A percentile compares a stretch with the other conserved stretches of the same genome.
phyloP scores from a whole-genome alignment of 345 rosid genomes.

The Linum lewisii region DNA sequence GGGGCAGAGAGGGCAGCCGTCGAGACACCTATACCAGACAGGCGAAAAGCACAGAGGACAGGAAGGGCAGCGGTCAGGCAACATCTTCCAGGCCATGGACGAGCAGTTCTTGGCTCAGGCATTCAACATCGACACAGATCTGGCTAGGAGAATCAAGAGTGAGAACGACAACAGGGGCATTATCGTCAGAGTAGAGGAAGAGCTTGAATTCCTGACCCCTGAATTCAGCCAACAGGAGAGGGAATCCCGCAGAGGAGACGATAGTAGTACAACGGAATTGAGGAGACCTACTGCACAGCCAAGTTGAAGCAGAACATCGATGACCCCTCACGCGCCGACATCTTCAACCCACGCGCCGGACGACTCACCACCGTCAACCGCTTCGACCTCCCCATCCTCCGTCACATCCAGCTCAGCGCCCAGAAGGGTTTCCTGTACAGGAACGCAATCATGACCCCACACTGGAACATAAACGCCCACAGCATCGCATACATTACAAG shows the following conservation, averaged over 20 bases:
- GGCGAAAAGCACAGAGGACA: background rate
- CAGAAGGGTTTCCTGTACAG: slow-evolving; percentile 36
- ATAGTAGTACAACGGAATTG: slow-evolving; percentile 34
- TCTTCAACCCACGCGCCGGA: slow-evolving; percentile 56
- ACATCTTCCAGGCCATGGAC: slow-evolving; percentile 37
- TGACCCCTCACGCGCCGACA: slow-evolving; percentile 40
- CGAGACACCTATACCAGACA: background rate
- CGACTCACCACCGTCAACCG: slow-evolving; percentile 47
- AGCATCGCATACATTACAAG: slow-evolving; percentile 22
- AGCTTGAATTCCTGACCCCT: slow-evolving; percentile 27
- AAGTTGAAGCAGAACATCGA: slow-evolving; percentile 37
- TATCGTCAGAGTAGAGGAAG: slow-evolving; percentile 33
- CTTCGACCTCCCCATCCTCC: slow-evolving; percentile 47
- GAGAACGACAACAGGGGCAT: slow-evolving; percentile 41
- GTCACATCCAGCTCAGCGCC: slow-evolving; percentile 38
- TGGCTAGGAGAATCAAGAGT: slow-evolving; percentile 36
- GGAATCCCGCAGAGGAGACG: background rate
- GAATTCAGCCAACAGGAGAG: background rate
- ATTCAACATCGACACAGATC: slow-evolving; percentile 31
- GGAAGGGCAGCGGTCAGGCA: slow-evolving; percentile 15
- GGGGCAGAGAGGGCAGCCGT: slow-evolving; percentile 2
- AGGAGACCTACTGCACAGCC: slow-evolving; percentile 47
- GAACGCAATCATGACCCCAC: slow-evolving; percentile 30
- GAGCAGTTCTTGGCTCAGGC: slow-evolving; percentile 29
- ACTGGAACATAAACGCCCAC: slow-evolving; percentile 36